A percentile compares a stretch with the other conserved stretches of the same genome.
Conservation (phyloP, 2,329 filamentous ascomycete species). For the Colletotrichum graminicola region DNA sequence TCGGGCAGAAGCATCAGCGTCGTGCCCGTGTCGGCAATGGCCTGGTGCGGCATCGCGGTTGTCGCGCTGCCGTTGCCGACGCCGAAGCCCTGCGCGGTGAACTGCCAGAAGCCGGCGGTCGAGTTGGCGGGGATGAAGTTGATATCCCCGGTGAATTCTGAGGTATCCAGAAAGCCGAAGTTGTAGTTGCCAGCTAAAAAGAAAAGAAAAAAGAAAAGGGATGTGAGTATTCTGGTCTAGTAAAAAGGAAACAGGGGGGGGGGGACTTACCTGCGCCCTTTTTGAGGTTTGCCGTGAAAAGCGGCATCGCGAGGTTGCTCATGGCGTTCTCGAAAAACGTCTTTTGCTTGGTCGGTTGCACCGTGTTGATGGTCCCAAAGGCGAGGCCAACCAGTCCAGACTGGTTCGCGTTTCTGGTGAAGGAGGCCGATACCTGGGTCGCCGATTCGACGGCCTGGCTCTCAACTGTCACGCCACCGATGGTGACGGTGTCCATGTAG, state of each 20-base stretch:
- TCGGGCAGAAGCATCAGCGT: conserved; percentile 72
- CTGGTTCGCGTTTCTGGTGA: conserved; percentile 53
- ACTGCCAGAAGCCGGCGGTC: conserved; percentile 72
- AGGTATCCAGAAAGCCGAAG: conserved; percentile 64
- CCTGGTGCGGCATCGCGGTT: conserved; percentile 47
- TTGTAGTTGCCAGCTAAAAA: conserved; percentile 51
- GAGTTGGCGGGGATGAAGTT: conserved; percentile 68
- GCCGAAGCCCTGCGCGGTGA: conserved; percentile 67
- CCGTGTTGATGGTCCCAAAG: conserved; percentile 59
- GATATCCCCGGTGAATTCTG: conserved; percentile 69
- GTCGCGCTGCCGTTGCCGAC: conserved; percentile 55
- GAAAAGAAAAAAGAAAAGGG: no score
- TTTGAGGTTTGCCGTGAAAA: conserved; percentile 53
- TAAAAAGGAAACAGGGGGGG: conserved; percentile 1
- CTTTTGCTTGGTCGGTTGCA: conserved; percentile 54
- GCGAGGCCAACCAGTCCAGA: conserved; percentile 60
- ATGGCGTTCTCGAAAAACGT: conserved; percentile 58
- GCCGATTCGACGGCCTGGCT: conserved; percentile 60
- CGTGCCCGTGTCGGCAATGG: conserved; percentile 79
- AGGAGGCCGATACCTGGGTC: conserved; percentile 53
- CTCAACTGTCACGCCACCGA: conserved; percentile 56
- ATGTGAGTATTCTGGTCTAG: not conserved
- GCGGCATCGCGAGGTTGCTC: conserved; percentile 46
- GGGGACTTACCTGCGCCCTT: conserved; percentile 49
- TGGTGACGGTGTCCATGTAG: conserved; percentile 57